Percentiles rank a stretch among this genome's conserved stretches.
Evolutionary conservation across 305 asterid genomes (phyloP).

Genomic region (Plantago rigida): DNA sequence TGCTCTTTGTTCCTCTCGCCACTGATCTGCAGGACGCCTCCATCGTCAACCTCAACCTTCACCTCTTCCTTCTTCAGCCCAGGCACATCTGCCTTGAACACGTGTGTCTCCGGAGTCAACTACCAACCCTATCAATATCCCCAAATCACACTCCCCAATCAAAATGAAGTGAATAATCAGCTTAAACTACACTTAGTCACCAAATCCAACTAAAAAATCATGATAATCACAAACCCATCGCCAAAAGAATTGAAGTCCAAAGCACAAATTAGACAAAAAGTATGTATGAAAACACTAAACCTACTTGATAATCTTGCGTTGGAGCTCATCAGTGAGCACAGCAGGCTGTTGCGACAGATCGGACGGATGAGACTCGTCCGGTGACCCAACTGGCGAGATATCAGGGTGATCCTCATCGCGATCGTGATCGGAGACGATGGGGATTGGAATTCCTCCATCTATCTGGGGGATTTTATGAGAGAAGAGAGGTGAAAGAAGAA

Average conservation of each 20-base stretch:
- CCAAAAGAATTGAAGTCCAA: background rate
- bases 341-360: slow-evolving; percentile 35
- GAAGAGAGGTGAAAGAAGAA: slow-evolving; percentile 28
- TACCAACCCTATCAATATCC: no score
- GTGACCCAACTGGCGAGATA: slow-evolving; percentile 66
- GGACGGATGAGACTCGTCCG: slow-evolving; percentile 40
- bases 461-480: slow-evolving; percentile 27
- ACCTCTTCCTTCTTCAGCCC: no score
- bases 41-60: no score
- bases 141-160: background rate
- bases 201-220: background rate
- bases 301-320: slow-evolving; percentile 66
- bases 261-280: background rate
- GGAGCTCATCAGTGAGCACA: slow-evolving; percentile 55
- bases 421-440: slow-evolving; percentile 41
- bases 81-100: no score
- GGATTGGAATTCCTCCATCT: slow-evolving; percentile 34
- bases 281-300: slow-evolving; percentile 17
- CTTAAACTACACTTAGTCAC: slow-evolving; percentile 4
- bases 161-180: background rate
- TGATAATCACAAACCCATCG: background rate
- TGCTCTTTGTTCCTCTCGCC: no score
- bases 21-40: no score
- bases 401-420: slow-evolving; percentile 43
- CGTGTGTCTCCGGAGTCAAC: no score